Percentiles rank a stretch among this genome's conserved stretches.
These are phyloP conservation scores for Nannochloropsis gaditana DNA, from an alignment of 108 stramenopile species.

Conservation along the genomic window DNA sequence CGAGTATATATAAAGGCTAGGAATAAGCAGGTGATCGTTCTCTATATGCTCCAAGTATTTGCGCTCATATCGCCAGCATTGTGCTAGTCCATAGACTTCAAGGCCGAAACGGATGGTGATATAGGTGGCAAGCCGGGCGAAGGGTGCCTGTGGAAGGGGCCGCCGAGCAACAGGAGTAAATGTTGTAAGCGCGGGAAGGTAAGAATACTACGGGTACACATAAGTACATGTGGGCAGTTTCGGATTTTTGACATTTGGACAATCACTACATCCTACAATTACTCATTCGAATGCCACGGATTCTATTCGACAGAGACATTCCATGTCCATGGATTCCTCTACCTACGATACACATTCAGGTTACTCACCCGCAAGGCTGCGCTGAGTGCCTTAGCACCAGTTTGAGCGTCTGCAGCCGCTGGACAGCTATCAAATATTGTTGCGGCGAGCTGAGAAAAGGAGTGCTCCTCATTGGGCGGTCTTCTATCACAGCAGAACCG, in stretches of 20 bases:
- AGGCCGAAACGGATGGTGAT: background rate
- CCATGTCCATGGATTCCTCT: no score
- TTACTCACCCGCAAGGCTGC: background rate
- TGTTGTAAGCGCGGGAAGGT: no score
- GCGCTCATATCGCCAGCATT: background rate
- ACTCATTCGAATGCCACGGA: no score
- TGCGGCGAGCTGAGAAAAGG: background rate
- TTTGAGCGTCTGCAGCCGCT: background rate
- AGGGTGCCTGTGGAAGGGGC: background rate
- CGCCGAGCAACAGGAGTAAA: no score
- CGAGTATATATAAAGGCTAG: slow-evolving; percentile 17
- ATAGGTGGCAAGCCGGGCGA: background rate
- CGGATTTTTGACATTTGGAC: no score
- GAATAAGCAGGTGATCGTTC: background rate
- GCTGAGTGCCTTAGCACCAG: background rate
- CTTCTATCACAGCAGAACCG: background rate
- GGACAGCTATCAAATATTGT: slow-evolving; percentile 12
- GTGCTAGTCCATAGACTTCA: background rate
- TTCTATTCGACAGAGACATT: no score
- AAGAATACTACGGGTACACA: no score
- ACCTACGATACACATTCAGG: background rate
- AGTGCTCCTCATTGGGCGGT: background rate
- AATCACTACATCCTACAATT: no score
- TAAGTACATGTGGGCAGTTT: no score
- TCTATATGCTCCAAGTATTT: background rate